Evolutionary conservation across 805 yeast genomes (phyloP).

Genomic region (Candida khao-thaluensis): DNA sequence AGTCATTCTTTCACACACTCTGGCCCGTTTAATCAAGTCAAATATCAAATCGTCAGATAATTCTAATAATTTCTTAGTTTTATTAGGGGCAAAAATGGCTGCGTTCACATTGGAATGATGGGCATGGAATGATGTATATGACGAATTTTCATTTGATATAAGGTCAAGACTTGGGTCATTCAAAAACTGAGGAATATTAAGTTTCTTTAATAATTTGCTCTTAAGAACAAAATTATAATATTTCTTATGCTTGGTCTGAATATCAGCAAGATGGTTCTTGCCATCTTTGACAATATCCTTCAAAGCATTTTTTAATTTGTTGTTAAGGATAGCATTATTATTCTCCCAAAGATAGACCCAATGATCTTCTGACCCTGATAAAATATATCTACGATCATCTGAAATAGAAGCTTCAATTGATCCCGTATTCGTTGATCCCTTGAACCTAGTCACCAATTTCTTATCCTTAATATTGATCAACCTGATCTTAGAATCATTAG

Average conservation of each 20-base stretch:
- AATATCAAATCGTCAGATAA: constrained; percentile 78
- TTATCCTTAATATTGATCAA: constrained; percentile 55
- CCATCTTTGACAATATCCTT: constrained; percentile 37
- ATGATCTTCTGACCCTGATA: constrained; percentile 86
- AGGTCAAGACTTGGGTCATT: constrained; percentile 24
- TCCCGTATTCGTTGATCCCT: constrained; percentile 69
- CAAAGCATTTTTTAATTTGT: constrained; percentile 32
- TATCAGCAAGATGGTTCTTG: constrained; percentile 32
- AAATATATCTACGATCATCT: constrained; percentile 55
- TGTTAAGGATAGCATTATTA: constrained; percentile 41
- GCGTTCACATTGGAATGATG: constrained; percentile 72
- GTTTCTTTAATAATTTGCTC: constrained; percentile 27
- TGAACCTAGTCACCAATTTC: constrained; percentile 62
- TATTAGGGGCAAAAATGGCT: constrained; percentile 74
- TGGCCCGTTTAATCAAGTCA: constrained; percentile 47
- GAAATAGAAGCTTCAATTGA: constrained; percentile 67
- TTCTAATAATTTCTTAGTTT: constrained; percentile 61
- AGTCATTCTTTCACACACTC: constrained; percentile 8
- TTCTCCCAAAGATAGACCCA: constrained; percentile 81
- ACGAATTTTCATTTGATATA: constrained; percentile 51
- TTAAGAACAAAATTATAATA: constrained; percentile 29
- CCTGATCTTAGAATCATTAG: constrained; percentile 80
- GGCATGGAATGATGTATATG: constrained; percentile 73
- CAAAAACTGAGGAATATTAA: constrained; percentile 24
- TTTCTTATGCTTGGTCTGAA: constrained; percentile 27